Evolutionary conservation across 2,329 filamentous ascomycete genomes (phyloP).

Genomic region (Monilinia aucupariae): DNA sequence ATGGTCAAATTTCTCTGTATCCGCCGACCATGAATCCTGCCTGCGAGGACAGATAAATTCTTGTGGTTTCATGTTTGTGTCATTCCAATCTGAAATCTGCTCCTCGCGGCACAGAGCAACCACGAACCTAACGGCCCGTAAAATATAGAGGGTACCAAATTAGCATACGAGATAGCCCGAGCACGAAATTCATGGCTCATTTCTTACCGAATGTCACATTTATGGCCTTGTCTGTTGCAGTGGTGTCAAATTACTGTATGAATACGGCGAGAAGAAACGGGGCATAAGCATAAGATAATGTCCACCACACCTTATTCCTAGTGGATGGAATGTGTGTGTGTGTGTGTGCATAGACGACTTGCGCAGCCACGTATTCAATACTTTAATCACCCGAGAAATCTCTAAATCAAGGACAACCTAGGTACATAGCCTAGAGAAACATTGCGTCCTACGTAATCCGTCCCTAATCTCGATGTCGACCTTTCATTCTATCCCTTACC

Average conservation of each 20-base stretch:
- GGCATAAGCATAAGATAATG: not conserved
- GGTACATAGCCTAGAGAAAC: not conserved
- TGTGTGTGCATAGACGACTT: not conserved
- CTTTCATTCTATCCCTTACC: not conserved
- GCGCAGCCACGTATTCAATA: constrained; percentile 15
- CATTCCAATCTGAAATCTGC: not conserved
- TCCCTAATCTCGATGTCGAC: not conserved
- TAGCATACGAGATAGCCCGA: not conserved
- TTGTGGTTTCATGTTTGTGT: not conserved
- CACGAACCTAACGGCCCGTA: not conserved
- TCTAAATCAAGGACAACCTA: not conserved
- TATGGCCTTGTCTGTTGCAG: not conserved
- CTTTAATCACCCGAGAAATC: not conserved
- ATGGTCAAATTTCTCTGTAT: not conserved
- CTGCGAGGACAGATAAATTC: not conserved
- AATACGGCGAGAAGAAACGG: constrained; percentile 1
- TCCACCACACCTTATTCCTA: constrained; percentile 1
- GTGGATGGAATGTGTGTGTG: no score
- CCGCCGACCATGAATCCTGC: not conserved
- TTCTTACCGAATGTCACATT: constrained; percentile 2
- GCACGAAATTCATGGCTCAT: not conserved
- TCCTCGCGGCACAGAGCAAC: not conserved
- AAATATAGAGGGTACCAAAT: not conserved
- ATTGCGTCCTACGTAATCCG: not conserved
- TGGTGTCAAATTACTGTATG: not conserved